Conservation (phyloP, 1,284 basidiomycete genomes). For the Xerocomus minutiporus region DNA sequence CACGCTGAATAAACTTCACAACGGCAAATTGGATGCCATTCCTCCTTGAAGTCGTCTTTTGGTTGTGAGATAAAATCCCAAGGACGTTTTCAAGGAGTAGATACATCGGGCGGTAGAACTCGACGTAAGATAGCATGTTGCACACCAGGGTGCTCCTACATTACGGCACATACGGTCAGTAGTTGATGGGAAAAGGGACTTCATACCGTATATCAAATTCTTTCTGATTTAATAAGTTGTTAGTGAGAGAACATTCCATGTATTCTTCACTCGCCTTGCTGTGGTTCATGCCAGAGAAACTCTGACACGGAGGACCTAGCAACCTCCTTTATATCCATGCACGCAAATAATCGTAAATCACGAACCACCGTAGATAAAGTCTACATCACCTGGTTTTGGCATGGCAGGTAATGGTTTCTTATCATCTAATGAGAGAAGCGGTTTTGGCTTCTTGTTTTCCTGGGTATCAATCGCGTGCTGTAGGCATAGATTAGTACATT, state of each 20-base stretch:
- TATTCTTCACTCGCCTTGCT: constrained; percentile 39
- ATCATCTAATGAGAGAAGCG: constrained; percentile 38
- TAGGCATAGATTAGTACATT: constrained; percentile 57
- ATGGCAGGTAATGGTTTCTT: constrained; percentile 39
- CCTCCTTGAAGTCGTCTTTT: constrained; percentile 32
- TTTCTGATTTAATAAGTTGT: constrained; percentile 35
- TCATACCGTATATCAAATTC: constrained; percentile 54
- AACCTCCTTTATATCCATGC: constrained; percentile 2
- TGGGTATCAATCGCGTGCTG: constrained; percentile 49
- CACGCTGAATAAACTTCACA: constrained; percentile 58
- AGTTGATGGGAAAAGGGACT: background rate
- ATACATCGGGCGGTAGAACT: constrained; percentile 58
- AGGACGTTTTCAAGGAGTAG: constrained; percentile 68
- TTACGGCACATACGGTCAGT: background rate
- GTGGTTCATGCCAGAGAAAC: constrained; percentile 60
- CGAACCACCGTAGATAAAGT: constrained; percentile 67
- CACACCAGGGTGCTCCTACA: constrained; percentile 55
- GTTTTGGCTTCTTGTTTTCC: constrained; percentile 37
- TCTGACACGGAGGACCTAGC: constrained; percentile 66
- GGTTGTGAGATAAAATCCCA: constrained; percentile 49
- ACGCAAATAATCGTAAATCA: constrained; percentile 7
- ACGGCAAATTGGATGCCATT: constrained; percentile 47
- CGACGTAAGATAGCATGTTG: constrained; percentile 72
- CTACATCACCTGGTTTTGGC: constrained; percentile 57
- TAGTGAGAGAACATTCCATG: background rate